These are phyloP conservation scores for Pyronema omphalodes DNA, from an alignment of 495 filamentous ascomycete species.

Conservation along the genomic window DNA sequence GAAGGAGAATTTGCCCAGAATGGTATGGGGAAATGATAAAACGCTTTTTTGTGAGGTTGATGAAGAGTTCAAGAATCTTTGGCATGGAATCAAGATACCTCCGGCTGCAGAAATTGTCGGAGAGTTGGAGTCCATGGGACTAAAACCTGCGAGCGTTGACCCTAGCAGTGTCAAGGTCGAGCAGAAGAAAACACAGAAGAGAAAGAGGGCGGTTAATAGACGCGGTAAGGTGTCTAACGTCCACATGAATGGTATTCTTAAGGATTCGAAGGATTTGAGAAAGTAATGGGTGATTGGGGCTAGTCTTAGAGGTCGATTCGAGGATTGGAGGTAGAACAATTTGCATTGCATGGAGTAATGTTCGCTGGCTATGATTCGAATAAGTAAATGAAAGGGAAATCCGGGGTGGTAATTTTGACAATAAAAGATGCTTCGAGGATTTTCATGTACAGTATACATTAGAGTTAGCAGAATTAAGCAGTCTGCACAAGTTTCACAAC, in stretches of 20 bases:
- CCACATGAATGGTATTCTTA: slow-evolving; percentile 76
- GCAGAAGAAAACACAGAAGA: slow-evolving; percentile 46
- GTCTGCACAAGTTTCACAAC: too few species aligned
- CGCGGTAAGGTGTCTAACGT: slow-evolving; percentile 78
- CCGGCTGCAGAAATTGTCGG: slow-evolving; percentile 53
- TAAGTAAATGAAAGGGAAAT: too few species aligned
- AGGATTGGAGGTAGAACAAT: too few species aligned
- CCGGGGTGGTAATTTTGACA: too few species aligned
- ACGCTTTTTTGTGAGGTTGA: slow-evolving; percentile 58
- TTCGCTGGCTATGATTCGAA: too few species aligned
- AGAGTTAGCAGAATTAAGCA: too few species aligned
- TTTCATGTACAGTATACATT: too few species aligned
- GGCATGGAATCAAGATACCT: slow-evolving; percentile 66
- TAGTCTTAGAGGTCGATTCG: too few species aligned
- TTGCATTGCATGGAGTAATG: too few species aligned
- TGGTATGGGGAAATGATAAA: slow-evolving; percentile 78
- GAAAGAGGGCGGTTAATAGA: slow-evolving; percentile 45
- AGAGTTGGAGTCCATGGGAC: slow-evolving; percentile 50
- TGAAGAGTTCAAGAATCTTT: slow-evolving; percentile 60
- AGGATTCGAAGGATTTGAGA: slow-evolving; percentile 39
- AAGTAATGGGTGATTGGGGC: not conserved
- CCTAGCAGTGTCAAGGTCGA: slow-evolving; percentile 45
- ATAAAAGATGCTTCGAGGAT: too few species aligned
- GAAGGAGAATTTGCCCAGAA: slow-evolving; percentile 71
- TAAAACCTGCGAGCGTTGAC: slow-evolving; percentile 61